These are phyloP conservation scores for Elsinoe arachidis DNA, from an alignment of 2,329 filamentous ascomycete genomes.

Conservation along the genomic window DNA sequence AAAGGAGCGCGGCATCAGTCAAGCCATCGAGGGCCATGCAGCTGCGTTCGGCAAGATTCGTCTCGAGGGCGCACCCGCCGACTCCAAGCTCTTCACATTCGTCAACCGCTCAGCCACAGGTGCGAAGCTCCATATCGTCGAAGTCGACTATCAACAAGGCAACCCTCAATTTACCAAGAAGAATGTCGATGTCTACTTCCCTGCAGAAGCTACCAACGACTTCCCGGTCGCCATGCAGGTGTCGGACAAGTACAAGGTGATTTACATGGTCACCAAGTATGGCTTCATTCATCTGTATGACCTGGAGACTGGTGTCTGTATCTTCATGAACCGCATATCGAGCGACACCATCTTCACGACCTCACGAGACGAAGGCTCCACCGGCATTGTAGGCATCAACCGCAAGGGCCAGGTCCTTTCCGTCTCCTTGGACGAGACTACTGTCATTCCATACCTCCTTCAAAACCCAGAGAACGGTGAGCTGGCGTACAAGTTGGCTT, in stretches of 20 bases:
- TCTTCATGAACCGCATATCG: constrained; percentile 99
- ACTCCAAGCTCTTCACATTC: constrained; percentile 95
- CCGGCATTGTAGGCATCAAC: constrained; percentile 90
- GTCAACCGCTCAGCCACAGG: constrained; percentile 82
- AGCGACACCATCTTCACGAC: constrained; percentile 99
- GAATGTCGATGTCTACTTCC: constrained; percentile 96
- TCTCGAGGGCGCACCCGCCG: constrained; percentile 77
- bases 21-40: constrained; percentile 94
- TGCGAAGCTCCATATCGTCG: constrained; percentile 93
- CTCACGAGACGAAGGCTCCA: constrained; percentile 69
- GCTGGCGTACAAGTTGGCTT: constrained; percentile 92
- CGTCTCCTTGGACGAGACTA: constrained; percentile 85
- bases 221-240: constrained; percentile 98
- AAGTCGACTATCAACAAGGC: constrained; percentile 84
- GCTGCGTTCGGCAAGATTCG: constrained; percentile 86
- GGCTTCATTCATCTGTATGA: constrained; percentile 99
- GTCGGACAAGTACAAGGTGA: constrained; percentile 89
- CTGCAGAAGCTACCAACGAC: constrained; percentile 87
- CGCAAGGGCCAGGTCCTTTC: constrained; percentile 94
- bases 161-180: constrained; percentile 92
- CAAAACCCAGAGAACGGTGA: constrained; percentile 92
- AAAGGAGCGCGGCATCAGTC: constrained; percentile 89
- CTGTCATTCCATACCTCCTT: constrained; percentile 86
- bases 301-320: constrained; percentile 85
- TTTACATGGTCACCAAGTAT: constrained; percentile 97